Percentiles rank a stretch among this genome's conserved stretches.
Evolutionary conservation across 2,329 filamentous ascomycete species (phyloP).

Genomic region (Stagonosporopsis tanaceti): DNA sequence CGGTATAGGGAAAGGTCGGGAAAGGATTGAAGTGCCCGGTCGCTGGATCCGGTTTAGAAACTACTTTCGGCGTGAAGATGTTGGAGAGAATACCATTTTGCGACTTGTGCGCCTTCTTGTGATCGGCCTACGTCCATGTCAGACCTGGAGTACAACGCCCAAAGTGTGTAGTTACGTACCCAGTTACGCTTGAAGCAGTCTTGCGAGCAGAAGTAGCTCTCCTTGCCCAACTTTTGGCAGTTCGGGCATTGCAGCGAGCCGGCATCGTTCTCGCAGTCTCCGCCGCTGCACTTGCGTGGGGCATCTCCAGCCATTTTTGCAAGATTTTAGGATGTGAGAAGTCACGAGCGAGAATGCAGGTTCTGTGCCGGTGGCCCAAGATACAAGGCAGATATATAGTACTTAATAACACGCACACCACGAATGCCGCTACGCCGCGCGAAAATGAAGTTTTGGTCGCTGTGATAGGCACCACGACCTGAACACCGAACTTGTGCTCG

Average conservation of each 20-base stretch:
- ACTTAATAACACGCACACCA: not conserved
- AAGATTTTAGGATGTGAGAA: not conserved
- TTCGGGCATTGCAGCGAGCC: constrained; percentile 91
- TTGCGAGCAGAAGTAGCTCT: constrained; percentile 96
- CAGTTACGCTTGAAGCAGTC: constrained; percentile 99
- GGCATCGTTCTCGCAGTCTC: constrained; percentile 86
- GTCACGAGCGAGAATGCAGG: not conserved
- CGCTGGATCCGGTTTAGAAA: constrained; percentile 91
- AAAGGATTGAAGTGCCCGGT: constrained; percentile 92
- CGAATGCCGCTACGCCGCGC: constrained; percentile 28
- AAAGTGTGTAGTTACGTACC: constrained; percentile 65
- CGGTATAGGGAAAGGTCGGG: constrained; percentile 84
- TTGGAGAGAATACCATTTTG: constrained; percentile 77
- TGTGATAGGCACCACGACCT: constrained; percentile 3
- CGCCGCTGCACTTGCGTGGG: constrained; percentile 78
- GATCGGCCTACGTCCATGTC: constrained; percentile 67
- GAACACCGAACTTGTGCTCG: constrained; percentile 8
- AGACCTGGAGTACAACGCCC: constrained; percentile 26
- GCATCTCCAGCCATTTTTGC: constrained; percentile 45
- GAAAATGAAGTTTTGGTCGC: constrained; percentile 17
- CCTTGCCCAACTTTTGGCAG: constrained; percentile 87
- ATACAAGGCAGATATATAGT: constrained; percentile 9
- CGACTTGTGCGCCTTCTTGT: constrained; percentile 86
- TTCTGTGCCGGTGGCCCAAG: not conserved
- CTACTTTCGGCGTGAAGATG: constrained; percentile 77